Evolutionary conservation across 192 early-diverging fungal species (phyloP), one percentile per base, ranked within the genome.

Genomic region (Cladochytrium replicatum): DNA sequence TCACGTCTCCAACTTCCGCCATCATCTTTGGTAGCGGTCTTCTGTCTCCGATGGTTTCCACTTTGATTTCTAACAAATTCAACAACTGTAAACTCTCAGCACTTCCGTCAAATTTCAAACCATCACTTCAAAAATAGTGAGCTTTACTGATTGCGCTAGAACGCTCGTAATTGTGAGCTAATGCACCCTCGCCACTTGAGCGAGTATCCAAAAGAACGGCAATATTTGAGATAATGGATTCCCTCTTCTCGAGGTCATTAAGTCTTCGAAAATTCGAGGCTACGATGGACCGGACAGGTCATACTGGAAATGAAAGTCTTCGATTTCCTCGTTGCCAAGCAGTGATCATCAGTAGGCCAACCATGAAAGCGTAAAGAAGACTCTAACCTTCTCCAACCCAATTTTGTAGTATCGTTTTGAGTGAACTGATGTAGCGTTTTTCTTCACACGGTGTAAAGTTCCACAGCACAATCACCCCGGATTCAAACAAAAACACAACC

Each of bases 281-380:
- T 82, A 74, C 17, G 48, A 59, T 6, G 54, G 53, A 37, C 57
- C 23, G 55, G 55, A 3, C 62, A 82, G 28, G 50, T 86, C 85
- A 46, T 88, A 88, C 57, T 88, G 84, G 52, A 86, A 88, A 41
- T 84, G 80, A 60, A 88, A 82, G 43, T 85, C 82, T 43, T 88
- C 86, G 29, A 72, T 73, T 54, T 85, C 77, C 9, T 78, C 58
- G 48, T 83, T 81, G 3, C 69, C 72, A 23, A 62, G n/a, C 57
- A 40, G 53, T 49, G 26, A 76, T 51, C 32, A 62, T 60, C 19
- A 66, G 57, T n/a, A n/a, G n/a, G n/a, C n/a, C n/a, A 50, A 28
- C 75, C 31, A 42, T 79, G 74, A 11, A 63, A 57, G 39, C 75
- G 32, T 43, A 73, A 58, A 37, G 68, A 60, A 11, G 58, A n/a